These are phyloP conservation scores for Galerina marginata DNA, from an alignment of 768 basidiomycete species.

Conservation along the genomic window DNA sequence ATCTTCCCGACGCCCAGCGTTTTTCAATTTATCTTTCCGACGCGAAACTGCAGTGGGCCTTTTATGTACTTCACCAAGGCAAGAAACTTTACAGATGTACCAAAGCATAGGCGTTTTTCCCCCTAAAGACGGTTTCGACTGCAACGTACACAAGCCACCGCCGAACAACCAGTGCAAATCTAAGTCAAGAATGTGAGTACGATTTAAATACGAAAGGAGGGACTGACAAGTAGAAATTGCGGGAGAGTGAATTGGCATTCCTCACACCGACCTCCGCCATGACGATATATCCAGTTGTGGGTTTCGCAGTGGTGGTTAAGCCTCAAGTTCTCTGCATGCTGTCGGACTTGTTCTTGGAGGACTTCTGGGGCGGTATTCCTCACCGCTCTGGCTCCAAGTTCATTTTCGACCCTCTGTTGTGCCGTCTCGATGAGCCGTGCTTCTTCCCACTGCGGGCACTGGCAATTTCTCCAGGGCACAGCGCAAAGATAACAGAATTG, in stretches of 20 bases:
- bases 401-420: conserved; percentile 48
- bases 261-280: conserved; percentile 52
- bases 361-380: conserved; percentile 32
- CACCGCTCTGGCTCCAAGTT: conserved; percentile 31
- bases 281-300: conserved; percentile 47
- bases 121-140: conserved; percentile 39
- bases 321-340: conserved; percentile 43
- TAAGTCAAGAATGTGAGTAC: conserved; percentile 8
- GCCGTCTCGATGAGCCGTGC: conserved; percentile 44
- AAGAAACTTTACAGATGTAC: no score
- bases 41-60: no score
- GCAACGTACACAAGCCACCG: conserved; percentile 45
- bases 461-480: conserved; percentile 63
- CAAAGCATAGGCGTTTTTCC: no score
- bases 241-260: conserved; percentile 46
- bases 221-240: conserved; percentile 55
- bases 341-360: conserved; percentile 36
- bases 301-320: conserved; percentile 59
- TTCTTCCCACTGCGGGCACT: conserved; percentile 72
- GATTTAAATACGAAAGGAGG: background rate
- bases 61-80: no score
- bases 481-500: conserved; percentile 75
- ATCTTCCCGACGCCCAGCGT: background rate
- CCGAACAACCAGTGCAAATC: conserved; percentile 41
- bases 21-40: no score